Base-by-base conservation (phyloP, 192 early-diverging fungal genomes). In the Podila horticola region DNA sequence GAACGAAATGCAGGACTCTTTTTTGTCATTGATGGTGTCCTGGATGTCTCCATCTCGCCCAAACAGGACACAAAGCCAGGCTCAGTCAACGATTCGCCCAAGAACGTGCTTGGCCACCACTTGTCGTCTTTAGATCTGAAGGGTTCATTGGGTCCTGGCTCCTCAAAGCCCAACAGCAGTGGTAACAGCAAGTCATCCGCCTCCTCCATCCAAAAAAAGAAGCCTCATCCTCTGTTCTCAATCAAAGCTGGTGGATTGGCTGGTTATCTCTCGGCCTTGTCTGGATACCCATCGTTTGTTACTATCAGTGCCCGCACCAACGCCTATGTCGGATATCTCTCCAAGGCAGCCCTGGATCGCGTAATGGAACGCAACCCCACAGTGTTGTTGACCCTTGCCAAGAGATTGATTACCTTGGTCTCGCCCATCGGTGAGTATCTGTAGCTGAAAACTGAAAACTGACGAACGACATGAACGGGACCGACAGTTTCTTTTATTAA, bases 251-350 rank as follows among this genome's bases (percentile, higher is more conserved):
- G 98, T 58, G 94, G 95, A 7, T 60, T 99, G 9, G 96, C 94
- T 4, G 97, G 97, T 13, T 99, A 99, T 75, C 82, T 99, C 48
- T 90, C 95, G 13, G 95, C 96, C 12, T 79, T 99, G 51, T 98
- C 94, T 5, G 96, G 95, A 52, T 94, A 96, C 87, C 91, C 94
- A 8, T 94, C 94, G 28, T 93, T 96, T 67, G 94, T 97, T 26
- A 94, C 92, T 13, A 92, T 98, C 36, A 84, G 88, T 26, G 94
- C 96, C 20, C 89, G 90, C 17, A 95, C 94, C 29, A 88, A 93
- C 72, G 88, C 89, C 22, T 88, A 94, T 76, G 96, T 98, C 36
- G 98, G 95, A 17, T 97, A 94, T 74, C 62, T 99, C 10, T 91
- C 95, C 24, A 96, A 93, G 64, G 83, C 90, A 57, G 88, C 92